These are phyloP conservation scores for Phalaenopsis hybrid DNA, from an alignment of 116 monocot species.

Conservation along the genomic window DNA sequence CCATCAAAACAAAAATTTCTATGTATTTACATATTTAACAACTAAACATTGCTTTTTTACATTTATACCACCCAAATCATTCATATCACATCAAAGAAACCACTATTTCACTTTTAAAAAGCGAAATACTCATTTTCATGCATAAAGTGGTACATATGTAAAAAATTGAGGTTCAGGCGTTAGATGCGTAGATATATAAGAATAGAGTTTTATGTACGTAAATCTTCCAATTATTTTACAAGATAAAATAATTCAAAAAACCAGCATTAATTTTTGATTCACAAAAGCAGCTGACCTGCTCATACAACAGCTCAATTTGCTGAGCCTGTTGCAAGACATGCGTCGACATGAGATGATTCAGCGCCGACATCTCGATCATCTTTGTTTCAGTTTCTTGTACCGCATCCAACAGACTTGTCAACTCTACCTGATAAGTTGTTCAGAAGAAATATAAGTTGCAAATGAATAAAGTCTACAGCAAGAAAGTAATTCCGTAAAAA, in stretches of 20 bases:
- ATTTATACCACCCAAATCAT: no score
- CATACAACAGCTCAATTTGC: slow-evolving; percentile 85
- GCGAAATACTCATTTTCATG: no score
- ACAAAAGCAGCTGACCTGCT: slow-evolving; percentile 44
- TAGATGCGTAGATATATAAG: no score
- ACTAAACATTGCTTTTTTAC: no score
- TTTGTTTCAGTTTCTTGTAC: slow-evolving; percentile 98
- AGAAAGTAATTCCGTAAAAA: background rate
- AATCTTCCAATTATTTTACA: background rate
- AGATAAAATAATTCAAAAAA: background rate
- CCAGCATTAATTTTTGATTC: background rate
- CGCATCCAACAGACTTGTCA: slow-evolving; percentile 74
- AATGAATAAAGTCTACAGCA: background rate
- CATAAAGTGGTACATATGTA: no score
- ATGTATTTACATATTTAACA: background rate
- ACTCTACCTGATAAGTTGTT: slow-evolving; percentile 46
- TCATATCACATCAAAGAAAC: no score
- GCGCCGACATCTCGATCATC: slow-evolving; percentile 91
- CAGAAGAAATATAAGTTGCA: background rate
- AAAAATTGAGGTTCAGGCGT: no score
- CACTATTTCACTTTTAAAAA: no score
- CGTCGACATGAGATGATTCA: slow-evolving; percentile 97
- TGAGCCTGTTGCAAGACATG: slow-evolving; percentile 94
- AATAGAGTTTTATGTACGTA: background rate
- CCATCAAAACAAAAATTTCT: background rate